phyloP scores from a whole-genome alignment of 2,329 filamentous ascomycete genomes.

The Talaromyces verruculosus region DNA sequence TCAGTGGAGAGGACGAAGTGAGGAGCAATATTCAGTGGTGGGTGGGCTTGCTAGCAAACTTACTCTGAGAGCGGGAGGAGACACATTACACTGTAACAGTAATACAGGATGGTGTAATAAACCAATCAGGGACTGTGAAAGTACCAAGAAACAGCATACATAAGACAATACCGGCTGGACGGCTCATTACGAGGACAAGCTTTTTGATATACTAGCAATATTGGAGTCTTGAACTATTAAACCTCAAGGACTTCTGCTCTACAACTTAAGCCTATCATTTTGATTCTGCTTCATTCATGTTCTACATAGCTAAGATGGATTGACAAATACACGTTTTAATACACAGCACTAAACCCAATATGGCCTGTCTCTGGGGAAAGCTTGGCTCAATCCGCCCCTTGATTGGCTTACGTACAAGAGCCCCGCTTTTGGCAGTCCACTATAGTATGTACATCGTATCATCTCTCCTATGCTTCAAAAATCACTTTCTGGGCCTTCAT shows the following conservation, averaged over 20 bases:
- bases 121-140: neutral
- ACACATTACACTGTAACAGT: neutral
- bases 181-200: neutral
- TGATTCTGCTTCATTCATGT: neutral
- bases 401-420: neutral
- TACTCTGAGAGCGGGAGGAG: neutral
- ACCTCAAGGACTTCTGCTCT: too few relatives aligned
- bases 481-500: constrained; percentile 74
- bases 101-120: neutral
- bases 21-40: constrained; percentile 13
- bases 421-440: constrained; percentile 18
- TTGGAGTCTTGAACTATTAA: too few relatives aligned
- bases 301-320: neutral
- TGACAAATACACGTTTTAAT: constrained; percentile 15
- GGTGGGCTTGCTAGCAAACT: neutral
- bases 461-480: constrained; percentile 54
- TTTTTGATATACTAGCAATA: too few relatives aligned
- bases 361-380: constrained; percentile 13
- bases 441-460: neutral
- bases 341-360: constrained; percentile 12
- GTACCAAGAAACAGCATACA: neutral
- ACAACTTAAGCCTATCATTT: neutral
- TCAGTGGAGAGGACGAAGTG: constrained; percentile 5
- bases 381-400: neutral
- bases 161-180: neutral